Evolutionary conservation across 2,329 filamentous ascomycete genomes (phyloP).

Genomic region (Stachybotrys echinatus): DNA sequence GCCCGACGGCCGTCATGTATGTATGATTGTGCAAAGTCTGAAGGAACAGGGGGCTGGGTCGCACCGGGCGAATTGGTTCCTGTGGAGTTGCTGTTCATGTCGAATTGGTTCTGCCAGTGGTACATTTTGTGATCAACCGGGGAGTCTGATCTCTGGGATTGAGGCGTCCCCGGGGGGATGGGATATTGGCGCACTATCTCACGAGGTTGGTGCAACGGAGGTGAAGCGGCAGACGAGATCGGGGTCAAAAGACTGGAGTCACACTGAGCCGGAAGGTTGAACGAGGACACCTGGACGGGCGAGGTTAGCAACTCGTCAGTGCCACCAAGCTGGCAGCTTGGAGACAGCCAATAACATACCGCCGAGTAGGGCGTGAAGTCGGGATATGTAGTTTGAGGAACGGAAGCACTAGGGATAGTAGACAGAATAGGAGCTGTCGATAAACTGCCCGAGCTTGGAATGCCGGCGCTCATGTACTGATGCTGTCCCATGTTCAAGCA

Average conservation of each 20-base stretch:
- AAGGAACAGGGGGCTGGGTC: conserved; percentile 26
- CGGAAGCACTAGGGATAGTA: neutral
- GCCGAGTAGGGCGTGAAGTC: conserved; percentile 23
- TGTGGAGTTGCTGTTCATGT: conserved; percentile 32
- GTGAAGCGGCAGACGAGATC: conserved; percentile 42
- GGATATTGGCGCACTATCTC: conserved; percentile 37
- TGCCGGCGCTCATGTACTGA: conserved; percentile 25
- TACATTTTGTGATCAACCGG: conserved; percentile 43
- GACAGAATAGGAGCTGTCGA: conserved; percentile 20
- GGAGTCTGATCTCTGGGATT: conserved; percentile 41
- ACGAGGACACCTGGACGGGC: conserved; percentile 19
- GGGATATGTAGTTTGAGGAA: conserved; percentile 13
- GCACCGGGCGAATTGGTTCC: conserved; percentile 42
- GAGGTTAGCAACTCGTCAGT: neutral
- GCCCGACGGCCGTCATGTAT: conserved; percentile 31
- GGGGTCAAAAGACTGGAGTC: conserved; percentile 45
- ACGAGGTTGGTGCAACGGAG: conserved; percentile 37
- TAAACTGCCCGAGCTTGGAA: conserved; percentile 23
- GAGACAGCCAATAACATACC: conserved; percentile 17
- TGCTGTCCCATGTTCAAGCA: conserved; percentile 29
- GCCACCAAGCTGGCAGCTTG: neutral
- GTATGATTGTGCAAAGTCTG: conserved; percentile 32
- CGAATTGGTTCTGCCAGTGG: conserved; percentile 33
- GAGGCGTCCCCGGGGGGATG: conserved; percentile 26
- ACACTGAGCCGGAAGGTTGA: conserved; percentile 27